These are phyloP conservation scores for Paxillus involutus DNA, from an alignment of 768 basidiomycete genomes.

Conservation along the genomic window DNA sequence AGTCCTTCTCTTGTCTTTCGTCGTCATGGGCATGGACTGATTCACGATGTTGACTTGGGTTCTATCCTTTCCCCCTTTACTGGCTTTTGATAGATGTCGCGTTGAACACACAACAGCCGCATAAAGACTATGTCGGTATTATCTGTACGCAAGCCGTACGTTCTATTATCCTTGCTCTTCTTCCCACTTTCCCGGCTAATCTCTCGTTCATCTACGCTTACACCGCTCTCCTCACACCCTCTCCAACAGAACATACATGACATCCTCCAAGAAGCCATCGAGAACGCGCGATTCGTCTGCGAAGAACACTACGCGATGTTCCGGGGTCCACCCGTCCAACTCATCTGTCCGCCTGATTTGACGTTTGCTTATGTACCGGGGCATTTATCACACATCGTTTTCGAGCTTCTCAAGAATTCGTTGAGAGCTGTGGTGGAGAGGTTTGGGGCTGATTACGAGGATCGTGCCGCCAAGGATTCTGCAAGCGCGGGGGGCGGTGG, in stretches of 20 bases:
- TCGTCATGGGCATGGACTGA: too few relatives aligned
- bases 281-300: constrained; percentile 93
- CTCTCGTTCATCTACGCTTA: not conserved
- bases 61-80: not conserved
- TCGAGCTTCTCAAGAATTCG: constrained; percentile 97
- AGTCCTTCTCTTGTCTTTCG: constrained; percentile 24
- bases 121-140: constrained; percentile 93
- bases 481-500: constrained; percentile 2
- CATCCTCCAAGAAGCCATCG: constrained; percentile 97
- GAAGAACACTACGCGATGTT: constrained; percentile 97
- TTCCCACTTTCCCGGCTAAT: not conserved
- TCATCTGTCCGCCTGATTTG: constrained; percentile 87
- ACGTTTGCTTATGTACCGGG: constrained; percentile 95
- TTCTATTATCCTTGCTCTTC: constrained; percentile 14
- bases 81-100: constrained; percentile 69
- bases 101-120: constrained; percentile 87
- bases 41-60: too few relatives aligned
- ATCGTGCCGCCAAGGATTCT: constrained; percentile 23
- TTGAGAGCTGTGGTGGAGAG: constrained; percentile 95
- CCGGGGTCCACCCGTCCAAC: constrained; percentile 93
- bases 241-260: constrained; percentile 83
- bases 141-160: constrained; percentile 90
- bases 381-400: constrained; percentile 94
- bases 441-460: constrained; percentile 79
- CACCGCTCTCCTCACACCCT: too few relatives aligned